Base-by-base conservation (phyloP, 306 rosid species). In the Dalbergia cochinchinensis region DNA sequence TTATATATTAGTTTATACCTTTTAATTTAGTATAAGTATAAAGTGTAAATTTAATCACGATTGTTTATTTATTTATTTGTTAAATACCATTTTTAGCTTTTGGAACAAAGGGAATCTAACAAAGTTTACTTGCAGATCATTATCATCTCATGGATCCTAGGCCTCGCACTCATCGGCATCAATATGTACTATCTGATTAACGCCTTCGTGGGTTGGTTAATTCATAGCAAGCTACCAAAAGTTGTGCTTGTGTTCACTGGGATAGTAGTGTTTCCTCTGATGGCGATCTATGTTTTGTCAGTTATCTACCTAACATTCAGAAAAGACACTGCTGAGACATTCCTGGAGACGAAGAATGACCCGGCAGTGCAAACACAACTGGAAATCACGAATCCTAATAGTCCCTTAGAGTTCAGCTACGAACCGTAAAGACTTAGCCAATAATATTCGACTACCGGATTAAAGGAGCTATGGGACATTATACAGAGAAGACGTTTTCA, bases 171-270 rank as follows among this genome's bases (percentile, higher is more conserved):
- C 82, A 88, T 92, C 0, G 88, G 92, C 8, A 87, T 94, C 83
- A 94, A 94, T 80, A 84, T 94, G 60, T 92, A 91, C 75, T 94
- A 91, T 78, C 98, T 94, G 6, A 85, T 80, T 66, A 92, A 97
- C n/a, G 73, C 51, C 34, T 92, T 91, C 8, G 98, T 90, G 65
- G 88, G 20, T 16, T 92, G 98, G 98, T 45, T 94, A 47, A 90
- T 91, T 66, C 87, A 91, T 63, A 92, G 61, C 84, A 80, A 31
- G 44, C 78, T 90, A 37, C 95, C 92, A 19, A 94, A 88, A 80
- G 83, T 80, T 63, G 92, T 84, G 54, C 90, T 74, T 57, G 94
- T 90, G 35, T 84, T 94, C 73, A 78, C 91, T 4, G 94, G 94
- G 68, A 86, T 92, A 64, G 7, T 88, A 19, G 97, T 92, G 20